These are phyloP conservation scores for Hansenula sp. DNA, from an alignment of 1,139 yeast genomes.

Conservation along the genomic window DNA sequence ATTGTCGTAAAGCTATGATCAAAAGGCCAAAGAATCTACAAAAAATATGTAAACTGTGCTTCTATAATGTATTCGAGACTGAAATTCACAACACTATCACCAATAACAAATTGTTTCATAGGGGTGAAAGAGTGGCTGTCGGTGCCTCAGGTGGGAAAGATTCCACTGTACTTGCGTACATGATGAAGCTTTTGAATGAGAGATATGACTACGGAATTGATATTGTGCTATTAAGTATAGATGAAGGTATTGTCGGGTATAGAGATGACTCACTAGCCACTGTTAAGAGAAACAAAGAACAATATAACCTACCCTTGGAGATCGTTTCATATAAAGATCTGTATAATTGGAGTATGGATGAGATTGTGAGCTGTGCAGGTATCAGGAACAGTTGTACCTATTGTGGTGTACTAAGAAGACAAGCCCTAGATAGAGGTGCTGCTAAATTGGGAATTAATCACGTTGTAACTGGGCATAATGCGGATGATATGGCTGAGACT, in stretches of 20 bases:
- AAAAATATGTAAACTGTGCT: slow-evolving; percentile 90
- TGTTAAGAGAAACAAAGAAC: slow-evolving; percentile 86
- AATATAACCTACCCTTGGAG: slow-evolving; percentile 84
- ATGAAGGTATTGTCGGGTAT: slow-evolving; percentile 96
- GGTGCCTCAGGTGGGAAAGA: slow-evolving; percentile 99
- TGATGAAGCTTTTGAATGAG: slow-evolving; percentile 83
- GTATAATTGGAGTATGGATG: slow-evolving; percentile 98
- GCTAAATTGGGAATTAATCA: slow-evolving; percentile 82
- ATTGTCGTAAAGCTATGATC: slow-evolving; percentile 77
- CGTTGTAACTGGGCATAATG: slow-evolving; percentile 97
- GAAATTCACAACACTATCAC: slow-evolving; percentile 91
- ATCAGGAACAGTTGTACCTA: slow-evolving; percentile 93
- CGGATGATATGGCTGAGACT: slow-evolving; percentile 99
- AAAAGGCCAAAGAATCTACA: slow-evolving; percentile 90
- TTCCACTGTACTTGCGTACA: slow-evolving; percentile 89
- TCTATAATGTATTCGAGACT: slow-evolving; percentile 86
- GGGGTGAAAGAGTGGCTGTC: slow-evolving; percentile 88
- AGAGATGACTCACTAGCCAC: slow-evolving; percentile 97
- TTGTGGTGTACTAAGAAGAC: slow-evolving; percentile 96
- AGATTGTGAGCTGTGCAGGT: slow-evolving; percentile 93
- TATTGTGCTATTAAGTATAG: slow-evolving; percentile 80
- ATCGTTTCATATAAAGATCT: slow-evolving; percentile 87
- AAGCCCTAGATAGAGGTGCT: slow-evolving; percentile 95
- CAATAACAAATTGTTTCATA: slow-evolving; percentile 61
- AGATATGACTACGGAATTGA: slow-evolving; percentile 82